Percentiles rank a stretch among this genome's conserved stretches.
Conservation (phyloP, 2,329 filamentous ascomycete species). For the Aspergillus clavatus region DNA sequence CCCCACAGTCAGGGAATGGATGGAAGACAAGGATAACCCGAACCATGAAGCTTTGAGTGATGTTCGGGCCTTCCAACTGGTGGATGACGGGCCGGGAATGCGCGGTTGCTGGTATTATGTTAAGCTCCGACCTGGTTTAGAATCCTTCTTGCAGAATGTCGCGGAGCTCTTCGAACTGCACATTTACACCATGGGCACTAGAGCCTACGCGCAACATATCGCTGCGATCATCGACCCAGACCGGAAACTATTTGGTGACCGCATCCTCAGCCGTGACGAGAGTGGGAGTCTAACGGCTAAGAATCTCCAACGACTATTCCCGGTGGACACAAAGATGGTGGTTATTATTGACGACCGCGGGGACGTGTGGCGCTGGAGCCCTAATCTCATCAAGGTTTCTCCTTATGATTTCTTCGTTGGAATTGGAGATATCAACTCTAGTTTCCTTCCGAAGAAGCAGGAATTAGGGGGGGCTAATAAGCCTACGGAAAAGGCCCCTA, state of each 20-base stretch:
- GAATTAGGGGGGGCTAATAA: slow-evolving; percentile 48
- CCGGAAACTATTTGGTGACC: slow-evolving; percentile 82
- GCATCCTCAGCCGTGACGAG: slow-evolving; percentile 93
- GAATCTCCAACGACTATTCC: slow-evolving; percentile 84
- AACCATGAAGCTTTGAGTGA: slow-evolving; percentile 89
- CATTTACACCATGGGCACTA: slow-evolving; percentile 98
- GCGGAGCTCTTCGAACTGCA: slow-evolving; percentile 86
- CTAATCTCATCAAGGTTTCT: slow-evolving; percentile 89
- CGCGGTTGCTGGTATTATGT: slow-evolving; percentile 94
- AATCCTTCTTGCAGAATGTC: slow-evolving; percentile 72
- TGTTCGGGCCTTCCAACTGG: slow-evolving; percentile 80
- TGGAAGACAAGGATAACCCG: slow-evolving; percentile 78
- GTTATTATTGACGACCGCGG: slow-evolving; percentile 97
- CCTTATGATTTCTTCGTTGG: slow-evolving; percentile 98
- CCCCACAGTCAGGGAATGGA: slow-evolving; percentile 93
- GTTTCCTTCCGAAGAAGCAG: slow-evolving; percentile 78
- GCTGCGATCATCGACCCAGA: slow-evolving; percentile 90
- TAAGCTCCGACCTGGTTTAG: slow-evolving; percentile 85
- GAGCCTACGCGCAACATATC: slow-evolving; percentile 90
- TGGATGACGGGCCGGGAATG: slow-evolving; percentile 74
- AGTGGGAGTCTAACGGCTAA: slow-evolving; percentile 91
- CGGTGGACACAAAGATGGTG: slow-evolving; percentile 97
- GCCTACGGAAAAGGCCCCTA: slow-evolving; percentile 20
- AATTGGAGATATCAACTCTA: slow-evolving; percentile 97
- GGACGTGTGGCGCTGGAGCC: slow-evolving; percentile 91